A percentile compares a stretch with the other conserved stretches of the same genome.
Conservation (phyloP, 306 rosid species). For the Rosa chinensis region DNA sequence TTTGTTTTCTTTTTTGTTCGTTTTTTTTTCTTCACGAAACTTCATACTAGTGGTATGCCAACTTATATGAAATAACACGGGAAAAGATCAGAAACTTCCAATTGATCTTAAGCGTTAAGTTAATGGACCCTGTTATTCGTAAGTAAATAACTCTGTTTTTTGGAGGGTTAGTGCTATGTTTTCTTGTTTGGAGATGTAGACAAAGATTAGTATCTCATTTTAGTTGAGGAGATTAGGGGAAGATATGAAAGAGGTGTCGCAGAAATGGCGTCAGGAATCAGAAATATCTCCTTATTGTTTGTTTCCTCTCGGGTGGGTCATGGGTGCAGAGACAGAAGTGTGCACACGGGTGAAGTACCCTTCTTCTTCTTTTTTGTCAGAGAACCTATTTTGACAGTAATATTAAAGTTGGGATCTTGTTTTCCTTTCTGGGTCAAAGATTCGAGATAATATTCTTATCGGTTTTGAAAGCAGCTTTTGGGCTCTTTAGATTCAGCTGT, state of each 20-base stretch:
- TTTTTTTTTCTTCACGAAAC: no score
- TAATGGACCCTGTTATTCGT: no score
- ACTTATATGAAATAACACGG: no score
- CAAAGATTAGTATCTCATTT: no score
- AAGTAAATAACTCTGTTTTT: not conserved
- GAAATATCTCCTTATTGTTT: no score
- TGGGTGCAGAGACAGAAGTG: not conserved
- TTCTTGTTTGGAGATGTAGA: no score
- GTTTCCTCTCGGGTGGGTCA: not conserved
- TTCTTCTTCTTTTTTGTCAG: not conserved
- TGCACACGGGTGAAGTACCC: conserved; percentile 31
- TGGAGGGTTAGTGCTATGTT: not conserved
- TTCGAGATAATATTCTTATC: not conserved
- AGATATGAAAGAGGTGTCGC: no score
- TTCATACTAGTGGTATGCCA: not conserved
- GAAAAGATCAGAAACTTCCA: no score
- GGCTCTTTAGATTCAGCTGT: not conserved
- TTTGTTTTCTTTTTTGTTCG: not conserved
- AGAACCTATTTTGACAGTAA: not conserved
- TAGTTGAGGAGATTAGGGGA: no score
- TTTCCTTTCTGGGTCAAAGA: not conserved
- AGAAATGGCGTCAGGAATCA: not conserved
- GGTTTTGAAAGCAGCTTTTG: not conserved
- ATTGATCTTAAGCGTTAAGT: no score
- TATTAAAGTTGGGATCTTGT: not conserved